phyloP scores from a whole-genome alignment of 2,329 filamentous ascomycete species.

The Phyllosticta capitalensis region DNA sequence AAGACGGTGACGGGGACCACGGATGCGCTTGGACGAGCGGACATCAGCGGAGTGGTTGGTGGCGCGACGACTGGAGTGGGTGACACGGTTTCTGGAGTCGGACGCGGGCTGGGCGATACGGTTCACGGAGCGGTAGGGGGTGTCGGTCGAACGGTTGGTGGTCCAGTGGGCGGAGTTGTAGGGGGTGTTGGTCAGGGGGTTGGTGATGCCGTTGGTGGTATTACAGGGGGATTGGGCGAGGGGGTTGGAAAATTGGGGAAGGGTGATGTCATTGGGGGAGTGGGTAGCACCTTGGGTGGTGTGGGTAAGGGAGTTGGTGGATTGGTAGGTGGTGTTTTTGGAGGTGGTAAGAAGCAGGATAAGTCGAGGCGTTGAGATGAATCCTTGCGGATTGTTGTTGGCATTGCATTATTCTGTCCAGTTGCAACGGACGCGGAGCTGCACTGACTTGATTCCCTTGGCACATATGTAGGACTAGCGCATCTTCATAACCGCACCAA shows the following conservation, averaged over 20 bases:
- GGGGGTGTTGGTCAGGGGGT: conserved; percentile 29
- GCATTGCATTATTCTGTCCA: background rate
- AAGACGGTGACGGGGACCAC: conserved; percentile 37
- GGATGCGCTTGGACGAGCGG: conserved; percentile 32
- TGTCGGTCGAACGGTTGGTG: conserved; percentile 25
- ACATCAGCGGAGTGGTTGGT: conserved; percentile 29
- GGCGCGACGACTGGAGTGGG: conserved; percentile 28
- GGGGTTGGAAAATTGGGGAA: conserved; percentile 36
- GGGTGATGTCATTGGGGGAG: conserved; percentile 35
- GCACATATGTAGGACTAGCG: too few relatives aligned
- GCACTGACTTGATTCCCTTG: too few relatives aligned
- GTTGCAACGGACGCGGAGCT: background rate
- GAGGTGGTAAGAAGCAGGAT: conserved; percentile 18
- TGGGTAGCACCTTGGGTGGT: conserved; percentile 33
- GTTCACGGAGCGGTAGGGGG: conserved; percentile 17
- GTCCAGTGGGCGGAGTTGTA: conserved; percentile 19
- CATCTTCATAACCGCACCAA: too few relatives aligned
- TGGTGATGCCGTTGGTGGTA: conserved; percentile 30
- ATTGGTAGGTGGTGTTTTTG: conserved; percentile 24
- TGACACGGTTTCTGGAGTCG: conserved; percentile 25
- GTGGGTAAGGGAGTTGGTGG: conserved; percentile 29
- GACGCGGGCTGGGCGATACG: conserved; percentile 12
- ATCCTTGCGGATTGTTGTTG: background rate
- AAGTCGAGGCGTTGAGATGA: conserved; percentile 1
- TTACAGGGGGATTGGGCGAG: conserved; percentile 35